phyloP scores from a whole-genome alignment of 1,139 yeast genomes.

The Pichia sp. region DNA sequence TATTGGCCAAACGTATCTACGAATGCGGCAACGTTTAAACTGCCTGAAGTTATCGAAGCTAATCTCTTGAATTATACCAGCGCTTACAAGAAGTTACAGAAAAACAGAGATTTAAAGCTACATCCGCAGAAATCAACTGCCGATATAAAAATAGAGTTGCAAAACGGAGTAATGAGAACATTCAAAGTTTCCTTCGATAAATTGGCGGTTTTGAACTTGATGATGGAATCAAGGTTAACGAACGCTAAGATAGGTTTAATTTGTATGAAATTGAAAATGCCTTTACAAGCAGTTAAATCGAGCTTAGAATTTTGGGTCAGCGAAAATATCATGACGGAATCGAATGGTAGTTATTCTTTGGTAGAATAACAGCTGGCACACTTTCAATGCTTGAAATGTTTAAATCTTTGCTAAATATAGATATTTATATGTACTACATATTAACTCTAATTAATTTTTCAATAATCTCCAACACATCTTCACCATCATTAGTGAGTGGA shows the following conservation, averaged over 20 bases:
- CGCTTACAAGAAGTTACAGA: constrained; percentile 35
- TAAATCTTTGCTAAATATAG: too few species aligned
- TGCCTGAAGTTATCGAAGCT: constrained; percentile 37
- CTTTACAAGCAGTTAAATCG: constrained; percentile 30
- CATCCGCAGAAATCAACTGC: constrained; percentile 59
- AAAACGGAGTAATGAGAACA: constrained; percentile 27
- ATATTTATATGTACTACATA: not conserved
- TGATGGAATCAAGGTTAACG: constrained; percentile 9
- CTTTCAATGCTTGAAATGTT: too few species aligned
- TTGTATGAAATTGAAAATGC: constrained; percentile 30
- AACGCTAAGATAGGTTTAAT: constrained; percentile 22
- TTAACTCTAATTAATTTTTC: constrained; percentile 21
- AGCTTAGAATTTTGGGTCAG: constrained; percentile 51
- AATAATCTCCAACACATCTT: constrained; percentile 28
- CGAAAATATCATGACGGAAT: constrained; percentile 33
- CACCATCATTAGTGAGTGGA: constrained; percentile 26
- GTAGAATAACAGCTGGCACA: too few species aligned
- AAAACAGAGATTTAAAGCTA: constrained; percentile 52
- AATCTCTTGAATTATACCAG: constrained; percentile 34
- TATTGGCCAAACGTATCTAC: constrained; percentile 44
- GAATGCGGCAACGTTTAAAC: constrained; percentile 26
- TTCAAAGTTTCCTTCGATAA: constrained; percentile 60
- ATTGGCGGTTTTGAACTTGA: constrained; percentile 51
- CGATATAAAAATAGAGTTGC: constrained; percentile 45
- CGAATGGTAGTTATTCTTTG: constrained; percentile 6